Evolutionary conservation across 2,329 filamentous ascomycete genomes (phyloP), one percentile per base, ranked within the genome.

Genomic region (Phialophora tarda): DNA sequence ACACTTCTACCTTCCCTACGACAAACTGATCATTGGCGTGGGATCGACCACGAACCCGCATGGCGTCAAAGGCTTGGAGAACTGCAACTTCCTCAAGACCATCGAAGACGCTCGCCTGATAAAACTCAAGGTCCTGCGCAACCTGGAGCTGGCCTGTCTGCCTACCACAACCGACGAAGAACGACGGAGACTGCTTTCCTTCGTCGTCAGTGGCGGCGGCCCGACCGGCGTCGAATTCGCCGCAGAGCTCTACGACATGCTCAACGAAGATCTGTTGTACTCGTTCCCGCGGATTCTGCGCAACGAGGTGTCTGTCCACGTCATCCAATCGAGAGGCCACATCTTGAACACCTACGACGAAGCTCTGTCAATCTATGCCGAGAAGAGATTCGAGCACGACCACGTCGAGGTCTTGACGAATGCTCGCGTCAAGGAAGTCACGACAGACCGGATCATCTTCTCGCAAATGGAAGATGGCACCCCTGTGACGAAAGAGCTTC

Each of bases 301-400:
- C 68, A 98, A 98, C 76, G 93, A 99, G 77, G 96, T 99, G 57
- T 98, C 95, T 0, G 94, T 99, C 1, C 96, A 99, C 75, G 85
- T 99, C 55, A 97, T 99, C 69, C 95, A 99, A 76, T 96, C 92
- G 74, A 88, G 95, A 66, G 89, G 91, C 48, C 95, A 99, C 73
- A 99, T 99, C 70, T 84, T 99, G 32, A 99, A 99, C 81, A 99
- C 95, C 0, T 99, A 99, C 76, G 95, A 99, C 71, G 95, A 99
- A 80, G 90, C 92, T 0, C 85, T 99, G 1, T 97, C 93, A 11
- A 88, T 89, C 75, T 99, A 96, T 76, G 94, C 95, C 23, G 95
- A 99, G 79, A 87, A 91, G 61, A 89, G 91, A 50, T 97, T 99
- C 75, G 88, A 91, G 21, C 92, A 95, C 74, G 95, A 99, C 76